Evolutionary conservation across 2,329 filamentous ascomycete genomes (phyloP).

Genomic region (Immersiporthe knoxdaviesiana): DNA sequence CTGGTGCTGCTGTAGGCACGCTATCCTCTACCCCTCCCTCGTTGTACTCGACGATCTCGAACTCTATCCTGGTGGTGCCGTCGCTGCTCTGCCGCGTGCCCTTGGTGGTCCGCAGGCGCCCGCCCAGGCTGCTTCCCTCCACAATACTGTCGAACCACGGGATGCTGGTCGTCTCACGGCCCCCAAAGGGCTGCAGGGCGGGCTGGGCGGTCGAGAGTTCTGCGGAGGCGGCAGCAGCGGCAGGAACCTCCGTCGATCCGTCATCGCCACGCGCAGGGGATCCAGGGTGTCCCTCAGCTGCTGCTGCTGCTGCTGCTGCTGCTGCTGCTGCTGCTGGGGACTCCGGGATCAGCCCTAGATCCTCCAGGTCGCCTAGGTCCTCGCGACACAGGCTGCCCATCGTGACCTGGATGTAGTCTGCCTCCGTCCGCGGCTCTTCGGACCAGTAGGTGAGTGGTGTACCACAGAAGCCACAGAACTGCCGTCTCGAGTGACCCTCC

Average conservation of each 20-base stretch:
- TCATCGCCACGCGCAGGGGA: slow-evolving; percentile 33
- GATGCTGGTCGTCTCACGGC: slow-evolving; percentile 69
- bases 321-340: too few relatives aligned
- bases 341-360: slow-evolving; percentile 71
- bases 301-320: too few relatives aligned
- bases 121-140: slow-evolving; percentile 73
- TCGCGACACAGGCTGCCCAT: slow-evolving; percentile 75
- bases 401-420: slow-evolving; percentile 78
- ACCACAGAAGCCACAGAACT: slow-evolving; percentile 92
- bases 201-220: background rate
- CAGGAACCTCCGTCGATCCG: slow-evolving; percentile 38
- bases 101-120: slow-evolving; percentile 61
- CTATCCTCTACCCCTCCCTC: slow-evolving; percentile 42
- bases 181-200: slow-evolving; percentile 30
- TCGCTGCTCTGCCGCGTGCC: slow-evolving; percentile 63
- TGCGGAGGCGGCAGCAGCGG: slow-evolving; percentile 6
- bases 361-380: slow-evolving; percentile 73
- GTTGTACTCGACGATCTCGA: slow-evolving; percentile 81
- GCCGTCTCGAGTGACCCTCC: slow-evolving; percentile 64
- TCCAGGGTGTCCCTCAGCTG: slow-evolving; percentile 37
- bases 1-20: slow-evolving; percentile 36
- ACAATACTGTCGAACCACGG: slow-evolving; percentile 88
- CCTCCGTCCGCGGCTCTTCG: slow-evolving; percentile 70
- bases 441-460: slow-evolving; percentile 85
- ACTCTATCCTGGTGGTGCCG: slow-evolving; percentile 71